Evolutionary conservation across 371 early-diverging fungal genomes (phyloP).

Genomic region (Sporodiniella umbellata): DNA sequence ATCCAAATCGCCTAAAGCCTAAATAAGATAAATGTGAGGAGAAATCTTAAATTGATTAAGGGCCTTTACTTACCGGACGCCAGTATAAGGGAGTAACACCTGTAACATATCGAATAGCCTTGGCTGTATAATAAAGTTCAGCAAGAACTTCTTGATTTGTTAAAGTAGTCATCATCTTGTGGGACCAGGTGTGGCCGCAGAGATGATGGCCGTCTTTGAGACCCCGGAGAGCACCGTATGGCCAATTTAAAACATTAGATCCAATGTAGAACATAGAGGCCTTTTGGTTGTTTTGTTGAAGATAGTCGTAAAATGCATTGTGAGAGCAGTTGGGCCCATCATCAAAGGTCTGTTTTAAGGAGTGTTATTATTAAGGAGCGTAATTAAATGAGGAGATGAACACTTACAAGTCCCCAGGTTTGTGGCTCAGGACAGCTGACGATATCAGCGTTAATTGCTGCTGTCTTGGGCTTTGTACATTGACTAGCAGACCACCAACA

Average conservation of each 20-base stretch:
- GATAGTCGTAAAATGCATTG: slow-evolving; percentile 43
- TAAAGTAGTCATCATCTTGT: slow-evolving; percentile 52
- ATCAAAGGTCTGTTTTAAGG: slow-evolving; percentile 29
- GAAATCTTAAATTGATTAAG: not conserved
- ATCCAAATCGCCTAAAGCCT: slow-evolving; percentile 46
- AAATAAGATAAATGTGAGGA: not conserved
- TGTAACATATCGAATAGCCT: slow-evolving; percentile 47
- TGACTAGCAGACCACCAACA: slow-evolving; percentile 42
- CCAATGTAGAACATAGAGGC: slow-evolving; percentile 52
- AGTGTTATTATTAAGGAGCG: not conserved
- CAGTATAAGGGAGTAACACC: slow-evolving; percentile 51
- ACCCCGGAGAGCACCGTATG: slow-evolving; percentile 46
- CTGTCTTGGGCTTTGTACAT: slow-evolving; percentile 29
- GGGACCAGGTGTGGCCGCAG: slow-evolving; percentile 55
- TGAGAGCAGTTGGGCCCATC: slow-evolving; percentile 48
- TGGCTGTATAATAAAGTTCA: slow-evolving; percentile 51
- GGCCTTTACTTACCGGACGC: slow-evolving; percentile 40
- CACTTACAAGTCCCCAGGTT: slow-evolving; percentile 40
- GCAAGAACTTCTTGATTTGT: slow-evolving; percentile 53
- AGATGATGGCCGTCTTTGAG: slow-evolving; percentile 49
- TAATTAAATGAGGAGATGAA: not conserved
- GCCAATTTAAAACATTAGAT: slow-evolving; percentile 43
- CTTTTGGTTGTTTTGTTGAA: slow-evolving; percentile 32
- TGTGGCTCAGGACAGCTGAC: slow-evolving; percentile 36
- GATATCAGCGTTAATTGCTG: slow-evolving; percentile 32